Evolutionary conservation across 768 basidiomycete genomes (phyloP).

Genomic region (Gautieria morchelliformis): DNA sequence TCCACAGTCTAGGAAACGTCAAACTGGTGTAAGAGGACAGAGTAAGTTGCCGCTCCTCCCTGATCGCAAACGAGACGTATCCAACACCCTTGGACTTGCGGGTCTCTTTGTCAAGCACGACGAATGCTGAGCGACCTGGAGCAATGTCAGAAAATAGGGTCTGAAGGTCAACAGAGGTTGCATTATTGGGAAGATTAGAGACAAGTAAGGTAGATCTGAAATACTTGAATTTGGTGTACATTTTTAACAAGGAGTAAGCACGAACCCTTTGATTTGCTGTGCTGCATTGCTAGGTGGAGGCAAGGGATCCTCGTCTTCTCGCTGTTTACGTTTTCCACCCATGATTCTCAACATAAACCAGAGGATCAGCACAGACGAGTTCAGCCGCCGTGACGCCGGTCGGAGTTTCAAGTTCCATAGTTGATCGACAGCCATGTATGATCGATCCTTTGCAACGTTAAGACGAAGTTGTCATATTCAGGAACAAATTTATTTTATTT

Average conservation of each 20-base stretch:
- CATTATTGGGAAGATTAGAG: slow-evolving; percentile 84
- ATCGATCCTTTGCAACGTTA: too few species aligned
- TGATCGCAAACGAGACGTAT: slow-evolving; percentile 85
- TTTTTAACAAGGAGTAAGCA: not conserved
- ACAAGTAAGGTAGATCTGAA: slow-evolving; percentile 76
- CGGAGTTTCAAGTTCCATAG: too few species aligned
- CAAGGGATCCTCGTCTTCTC: slow-evolving; percentile 22
- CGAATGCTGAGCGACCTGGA: slow-evolving; percentile 87
- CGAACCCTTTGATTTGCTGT: not conserved
- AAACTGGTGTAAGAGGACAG: not conserved
- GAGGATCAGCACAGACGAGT: too few species aligned
- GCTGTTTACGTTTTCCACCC: slow-evolving; percentile 33
- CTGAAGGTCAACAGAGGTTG: slow-evolving; percentile 82
- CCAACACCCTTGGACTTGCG: too few species aligned
- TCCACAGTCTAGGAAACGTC: too few species aligned
- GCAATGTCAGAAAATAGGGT: slow-evolving; percentile 94
- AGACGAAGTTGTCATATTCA: too few species aligned
- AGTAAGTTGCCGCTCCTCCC: slow-evolving; percentile 51
- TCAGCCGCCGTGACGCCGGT: too few species aligned
- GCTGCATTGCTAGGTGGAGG: not conserved
- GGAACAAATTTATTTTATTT: too few species aligned
- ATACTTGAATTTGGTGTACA: not conserved
- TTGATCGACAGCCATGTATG: too few species aligned
- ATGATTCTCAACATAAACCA: not conserved
- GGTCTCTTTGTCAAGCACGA: slow-evolving; percentile 77